Conservation (phyloP, 176 grass and related monocot genomes). For the Oryza australiensis region DNA sequence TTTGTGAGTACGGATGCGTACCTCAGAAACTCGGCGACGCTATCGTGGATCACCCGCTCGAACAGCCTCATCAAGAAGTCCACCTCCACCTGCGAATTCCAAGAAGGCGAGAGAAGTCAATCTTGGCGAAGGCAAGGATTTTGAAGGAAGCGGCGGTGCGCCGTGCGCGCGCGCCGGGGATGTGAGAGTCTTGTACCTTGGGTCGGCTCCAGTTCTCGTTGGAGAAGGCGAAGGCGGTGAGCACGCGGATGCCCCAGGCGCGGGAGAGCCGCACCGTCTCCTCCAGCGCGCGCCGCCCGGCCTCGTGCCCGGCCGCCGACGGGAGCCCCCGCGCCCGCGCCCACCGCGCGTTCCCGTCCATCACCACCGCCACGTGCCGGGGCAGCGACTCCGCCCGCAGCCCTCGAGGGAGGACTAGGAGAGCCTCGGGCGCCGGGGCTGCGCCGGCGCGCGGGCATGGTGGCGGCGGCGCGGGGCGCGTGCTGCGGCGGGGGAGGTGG, state of each 20-base stretch:
- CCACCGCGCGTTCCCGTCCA: constrained; percentile 86
- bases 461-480: not conserved
- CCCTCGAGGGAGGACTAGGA: constrained; percentile 32
- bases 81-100: constrained; percentile 54
- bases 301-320: constrained; percentile 56
- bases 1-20: not conserved
- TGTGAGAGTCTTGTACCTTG: constrained; percentile 26
- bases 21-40: constrained; percentile 51
- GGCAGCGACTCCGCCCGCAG: constrained; percentile 54
- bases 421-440: not conserved
- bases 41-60: constrained; percentile 49
- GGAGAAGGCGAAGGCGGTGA: constrained; percentile 86
- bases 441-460: constrained; percentile 33
- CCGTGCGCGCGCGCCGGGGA: not conserved
- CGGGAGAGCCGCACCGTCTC: constrained; percentile 52
- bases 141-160: not conserved
- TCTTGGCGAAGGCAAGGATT: not conserved
- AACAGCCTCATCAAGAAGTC: constrained; percentile 65
- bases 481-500: constrained; percentile 2
- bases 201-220: constrained; percentile 78
- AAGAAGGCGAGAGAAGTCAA: constrained; percentile 1
- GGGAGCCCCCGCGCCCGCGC: constrained; percentile 58
- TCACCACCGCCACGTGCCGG: constrained; percentile 73
- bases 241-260: constrained; percentile 54
- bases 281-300: constrained; percentile 58